Percentiles rank a stretch among this genome's conserved stretches.
phyloP scores from a whole-genome alignment of 495 filamentous ascomycete species.

The Tuber indicum region DNA sequence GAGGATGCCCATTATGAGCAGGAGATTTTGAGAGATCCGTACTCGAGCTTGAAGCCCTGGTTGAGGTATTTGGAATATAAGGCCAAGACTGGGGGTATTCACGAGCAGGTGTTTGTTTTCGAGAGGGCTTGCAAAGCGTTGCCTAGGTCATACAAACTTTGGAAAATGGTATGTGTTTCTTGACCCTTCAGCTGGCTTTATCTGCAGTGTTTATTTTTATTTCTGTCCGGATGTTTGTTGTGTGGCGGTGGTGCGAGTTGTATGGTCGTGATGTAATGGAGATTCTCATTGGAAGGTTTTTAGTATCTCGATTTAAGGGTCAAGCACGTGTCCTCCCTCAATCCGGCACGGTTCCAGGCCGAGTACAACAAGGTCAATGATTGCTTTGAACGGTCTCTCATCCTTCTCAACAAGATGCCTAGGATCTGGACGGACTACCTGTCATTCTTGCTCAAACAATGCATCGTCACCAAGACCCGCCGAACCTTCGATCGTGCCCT shows the following conservation, averaged over 20 bases:
- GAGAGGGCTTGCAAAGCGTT: constrained; percentile 85
- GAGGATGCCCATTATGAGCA: constrained; percentile 94
- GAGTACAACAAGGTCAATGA: constrained; percentile 93
- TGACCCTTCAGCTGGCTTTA: neutral
- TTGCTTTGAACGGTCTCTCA: constrained; percentile 86
- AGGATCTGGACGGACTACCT: constrained; percentile 98
- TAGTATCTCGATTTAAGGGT: constrained; percentile 83
- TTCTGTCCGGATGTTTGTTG: neutral
- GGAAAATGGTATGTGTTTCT: constrained; percentile 72
- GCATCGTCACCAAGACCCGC: constrained; percentile 81
- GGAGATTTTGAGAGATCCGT: constrained; percentile 79
- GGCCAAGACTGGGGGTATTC: constrained; percentile 71
- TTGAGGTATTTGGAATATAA: constrained; percentile 91
- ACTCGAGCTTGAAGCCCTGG: constrained; percentile 83
- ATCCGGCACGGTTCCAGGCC: constrained; percentile 68
- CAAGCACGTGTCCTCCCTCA: constrained; percentile 75
- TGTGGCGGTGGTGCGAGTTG: constrained; percentile 5
- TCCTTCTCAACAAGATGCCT: constrained; percentile 98
- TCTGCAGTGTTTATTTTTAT: constrained; percentile 32
- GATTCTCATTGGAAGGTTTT: constrained; percentile 5
- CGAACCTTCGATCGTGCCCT: constrained; percentile 91
- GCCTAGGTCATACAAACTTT: constrained; percentile 93
- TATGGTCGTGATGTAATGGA: neutral
- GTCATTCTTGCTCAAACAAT: constrained; percentile 81
- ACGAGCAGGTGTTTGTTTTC: constrained; percentile 91